Conservation (phyloP, 2,329 filamentous ascomycete species). For the Bisporella sp. region DNA sequence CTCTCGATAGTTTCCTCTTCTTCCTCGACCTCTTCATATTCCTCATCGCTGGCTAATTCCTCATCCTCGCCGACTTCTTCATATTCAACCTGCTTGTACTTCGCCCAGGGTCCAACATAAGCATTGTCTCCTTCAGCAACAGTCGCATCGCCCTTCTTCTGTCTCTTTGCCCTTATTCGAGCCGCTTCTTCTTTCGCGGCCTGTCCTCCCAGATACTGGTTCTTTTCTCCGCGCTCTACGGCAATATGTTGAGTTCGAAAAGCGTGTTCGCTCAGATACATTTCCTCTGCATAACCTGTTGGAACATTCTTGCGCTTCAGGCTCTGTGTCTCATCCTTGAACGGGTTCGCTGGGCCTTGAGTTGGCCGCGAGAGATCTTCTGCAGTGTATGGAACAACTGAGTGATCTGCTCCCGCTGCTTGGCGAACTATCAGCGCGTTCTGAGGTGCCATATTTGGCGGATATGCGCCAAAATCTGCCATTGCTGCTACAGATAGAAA, state of each 20-base stretch:
- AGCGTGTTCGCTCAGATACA: slow-evolving; percentile 80
- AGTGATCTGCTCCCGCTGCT: slow-evolving; percentile 48
- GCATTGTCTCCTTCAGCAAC: slow-evolving; percentile 81
- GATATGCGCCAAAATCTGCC: slow-evolving; percentile 56
- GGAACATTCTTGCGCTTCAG: slow-evolving; percentile 75
- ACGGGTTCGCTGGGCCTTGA: slow-evolving; percentile 69
- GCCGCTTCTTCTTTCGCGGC: slow-evolving; percentile 66
- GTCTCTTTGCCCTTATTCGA: slow-evolving; percentile 63
- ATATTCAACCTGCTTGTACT: slow-evolving; percentile 66
- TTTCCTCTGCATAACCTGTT: slow-evolving; percentile 84
- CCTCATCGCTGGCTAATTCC: slow-evolving; percentile 68
- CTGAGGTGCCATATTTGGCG: slow-evolving; percentile 58
- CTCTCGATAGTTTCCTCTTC: slow-evolving; percentile 61
- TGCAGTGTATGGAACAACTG: slow-evolving; percentile 60
- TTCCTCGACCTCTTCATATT: slow-evolving; percentile 71
- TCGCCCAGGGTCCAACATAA: slow-evolving; percentile 94
- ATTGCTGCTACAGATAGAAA: slow-evolving; percentile 30
- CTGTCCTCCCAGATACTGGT: slow-evolving; percentile 46
- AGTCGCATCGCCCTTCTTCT: slow-evolving; percentile 76
- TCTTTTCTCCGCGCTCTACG: slow-evolving; percentile 58
- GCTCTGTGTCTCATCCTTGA: slow-evolving; percentile 52
- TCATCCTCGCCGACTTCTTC: slow-evolving; percentile 70
- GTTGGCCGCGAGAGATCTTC: slow-evolving; percentile 61
- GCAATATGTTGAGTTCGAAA: slow-evolving; percentile 85
- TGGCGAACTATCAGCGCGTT: slow-evolving; percentile 56